A percentile compares a stretch with the other conserved stretches of the same genome.
phyloP scores from a whole-genome alignment of 768 basidiomycete species.

The Russula ochroleuca region DNA sequence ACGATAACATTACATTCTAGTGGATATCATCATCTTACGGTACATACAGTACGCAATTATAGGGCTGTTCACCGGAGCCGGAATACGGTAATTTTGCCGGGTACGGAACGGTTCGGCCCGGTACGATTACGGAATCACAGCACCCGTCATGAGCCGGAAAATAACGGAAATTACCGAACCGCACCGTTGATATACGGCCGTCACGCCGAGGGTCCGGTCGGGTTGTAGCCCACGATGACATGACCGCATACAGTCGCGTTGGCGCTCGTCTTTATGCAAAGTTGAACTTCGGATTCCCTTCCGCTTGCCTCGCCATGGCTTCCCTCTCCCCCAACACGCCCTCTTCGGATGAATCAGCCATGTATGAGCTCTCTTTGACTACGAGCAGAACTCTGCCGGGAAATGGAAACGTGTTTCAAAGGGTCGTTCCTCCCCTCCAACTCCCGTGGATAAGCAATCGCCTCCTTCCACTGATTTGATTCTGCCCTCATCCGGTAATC shows the following conservation, averaged over 20 bases:
- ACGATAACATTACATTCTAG: too few relatives aligned
- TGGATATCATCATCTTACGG: too few relatives aligned
- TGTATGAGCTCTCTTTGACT: constrained; percentile 65
- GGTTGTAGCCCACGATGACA: constrained; percentile 15
- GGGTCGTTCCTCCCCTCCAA: constrained; percentile 44
- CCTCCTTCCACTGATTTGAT: constrained; percentile 24
- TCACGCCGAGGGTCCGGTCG: too few relatives aligned
- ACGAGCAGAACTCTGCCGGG: constrained; percentile 52
- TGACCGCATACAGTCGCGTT: constrained; percentile 18
- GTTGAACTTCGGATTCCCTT: constrained; percentile 17
- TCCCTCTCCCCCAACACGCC: constrained; percentile 28
- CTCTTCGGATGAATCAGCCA: constrained; percentile 54
- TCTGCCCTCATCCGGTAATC: constrained; percentile 33
- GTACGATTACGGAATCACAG: too few relatives aligned
- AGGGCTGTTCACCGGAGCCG: too few relatives aligned
- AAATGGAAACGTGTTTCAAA: constrained; percentile 55
- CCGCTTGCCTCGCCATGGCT: neutral
- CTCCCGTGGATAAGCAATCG: constrained; percentile 37
- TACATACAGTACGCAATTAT: too few relatives aligned
- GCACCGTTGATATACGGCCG: too few relatives aligned
- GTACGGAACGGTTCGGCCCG: too few relatives aligned
- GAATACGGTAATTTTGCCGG: too few relatives aligned
- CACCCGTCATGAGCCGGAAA: too few relatives aligned
- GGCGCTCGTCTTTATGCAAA: neutral
- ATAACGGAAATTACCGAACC: too few relatives aligned